Percentiles rank a stretch among this genome's conserved stretches.
Evolutionary conservation across 495 filamentous ascomycete species (phyloP).

Genomic region (Podospora tetraspora): DNA sequence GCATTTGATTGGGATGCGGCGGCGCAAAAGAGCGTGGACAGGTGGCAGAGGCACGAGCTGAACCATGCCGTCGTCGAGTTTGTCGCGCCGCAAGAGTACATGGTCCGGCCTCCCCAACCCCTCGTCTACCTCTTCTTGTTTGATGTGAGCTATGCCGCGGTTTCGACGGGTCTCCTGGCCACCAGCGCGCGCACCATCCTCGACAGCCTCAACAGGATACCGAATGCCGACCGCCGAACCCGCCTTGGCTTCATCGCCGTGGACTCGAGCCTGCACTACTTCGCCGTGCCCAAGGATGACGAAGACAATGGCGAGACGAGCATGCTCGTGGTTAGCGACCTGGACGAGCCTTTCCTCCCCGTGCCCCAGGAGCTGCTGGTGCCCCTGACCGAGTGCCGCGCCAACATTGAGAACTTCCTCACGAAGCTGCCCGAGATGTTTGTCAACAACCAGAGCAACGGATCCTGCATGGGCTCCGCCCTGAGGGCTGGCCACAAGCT

Average conservation of each 20-base stretch:
- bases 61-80: constrained; percentile 96
- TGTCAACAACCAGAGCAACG: constrained; percentile 79
- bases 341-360: constrained; percentile 95
- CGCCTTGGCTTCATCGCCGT: constrained; percentile 93
- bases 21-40: constrained; percentile 79
- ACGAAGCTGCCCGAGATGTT: constrained; percentile 94
- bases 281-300: constrained; percentile 82
- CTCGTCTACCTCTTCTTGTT: constrained; percentile 97
- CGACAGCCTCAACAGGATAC: constrained; percentile 93
- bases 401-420: constrained; percentile 87
- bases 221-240: constrained; percentile 90
- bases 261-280: constrained; percentile 93
- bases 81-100: constrained; percentile 96
- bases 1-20: constrained; percentile 97
- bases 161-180: constrained; percentile 88
- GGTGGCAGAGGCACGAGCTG: constrained; percentile 83
- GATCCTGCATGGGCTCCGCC: constrained; percentile 88
- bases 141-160: constrained; percentile 89
- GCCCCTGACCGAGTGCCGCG: constrained; percentile 79
- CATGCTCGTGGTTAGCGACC: constrained; percentile 92
- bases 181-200: constrained; percentile 90
- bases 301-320: constrained; percentile 74
- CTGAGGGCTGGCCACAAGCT: constrained; percentile 90
- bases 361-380: constrained; percentile 91
- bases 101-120: constrained; percentile 96